Percentiles rank a stretch among this genome's conserved stretches.
Conservation (phyloP, 1,284 basidiomycete genomes). For the Ceratobasidium sp. region DNA sequence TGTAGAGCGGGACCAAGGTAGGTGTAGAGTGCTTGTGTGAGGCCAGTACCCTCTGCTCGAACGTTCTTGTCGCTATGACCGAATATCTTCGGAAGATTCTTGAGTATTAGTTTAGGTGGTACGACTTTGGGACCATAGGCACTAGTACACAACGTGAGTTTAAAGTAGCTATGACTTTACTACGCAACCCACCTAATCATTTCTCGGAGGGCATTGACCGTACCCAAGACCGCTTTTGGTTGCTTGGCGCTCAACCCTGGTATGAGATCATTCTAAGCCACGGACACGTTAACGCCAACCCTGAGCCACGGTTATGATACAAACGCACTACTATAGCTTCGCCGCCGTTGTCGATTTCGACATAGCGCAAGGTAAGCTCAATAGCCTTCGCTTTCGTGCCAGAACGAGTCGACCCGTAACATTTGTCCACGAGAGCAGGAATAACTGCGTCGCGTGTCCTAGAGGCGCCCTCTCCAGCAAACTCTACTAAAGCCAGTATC, state of each 20-base stretch:
- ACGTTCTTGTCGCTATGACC: conserved; percentile 97
- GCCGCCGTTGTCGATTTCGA: conserved; percentile 93
- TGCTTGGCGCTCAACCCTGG: conserved; percentile 92
- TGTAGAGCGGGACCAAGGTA: conserved; percentile 92
- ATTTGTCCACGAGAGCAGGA: conserved; percentile 95
- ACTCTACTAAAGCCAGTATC: conserved; percentile 87
- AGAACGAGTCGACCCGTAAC: conserved; percentile 89
- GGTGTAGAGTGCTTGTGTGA: conserved; percentile 86
- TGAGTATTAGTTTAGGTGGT: conserved; percentile 82
- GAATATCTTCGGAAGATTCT: conserved; percentile 93
- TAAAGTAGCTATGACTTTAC: not conserved
- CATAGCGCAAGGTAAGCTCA: conserved; percentile 90
- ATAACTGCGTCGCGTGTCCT: conserved; percentile 84
- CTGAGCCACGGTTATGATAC: not conserved
- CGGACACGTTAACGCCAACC: not conserved
- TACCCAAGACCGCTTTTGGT: conserved; percentile 92
- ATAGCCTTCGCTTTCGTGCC: conserved; percentile 93
- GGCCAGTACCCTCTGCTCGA: conserved; percentile 87
- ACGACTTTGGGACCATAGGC: conserved; percentile 85
- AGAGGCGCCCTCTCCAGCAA: conserved; percentile 88
- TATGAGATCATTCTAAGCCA: conserved; percentile 80
- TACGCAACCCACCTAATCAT: conserved; percentile 68
- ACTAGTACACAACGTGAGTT: conserved; percentile 60
- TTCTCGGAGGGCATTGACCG: conserved; percentile 85
- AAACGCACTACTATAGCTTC: conserved; percentile 88